Conservation (phyloP, 768 basidiomycete species). For the Cystofilobasidium capitatum region DNA sequence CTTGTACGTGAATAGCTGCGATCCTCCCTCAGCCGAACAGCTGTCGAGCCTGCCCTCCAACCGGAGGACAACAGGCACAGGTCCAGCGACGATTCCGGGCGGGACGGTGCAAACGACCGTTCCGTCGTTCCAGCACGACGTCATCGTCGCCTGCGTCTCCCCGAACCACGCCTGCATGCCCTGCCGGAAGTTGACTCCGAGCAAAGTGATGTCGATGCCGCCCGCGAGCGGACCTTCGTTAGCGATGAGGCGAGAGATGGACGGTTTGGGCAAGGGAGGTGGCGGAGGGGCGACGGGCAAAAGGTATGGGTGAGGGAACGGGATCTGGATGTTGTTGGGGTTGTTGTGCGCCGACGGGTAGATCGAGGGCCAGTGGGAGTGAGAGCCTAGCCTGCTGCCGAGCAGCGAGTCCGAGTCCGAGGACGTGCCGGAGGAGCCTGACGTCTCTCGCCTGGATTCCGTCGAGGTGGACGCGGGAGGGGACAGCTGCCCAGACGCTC, state of each 20-base stretch:
- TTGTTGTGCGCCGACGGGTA: conserved; percentile 43
- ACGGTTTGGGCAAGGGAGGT: conserved; percentile 44
- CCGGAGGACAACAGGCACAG: conserved; percentile 82
- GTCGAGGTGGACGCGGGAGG: background rate
- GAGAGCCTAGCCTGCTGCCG: conserved; percentile 3
- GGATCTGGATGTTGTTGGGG: conserved; percentile 34
- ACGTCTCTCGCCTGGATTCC: background rate
- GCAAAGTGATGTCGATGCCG: conserved; percentile 86
- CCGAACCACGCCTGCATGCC: conserved; percentile 71
- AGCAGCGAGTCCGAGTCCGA: conserved; percentile 7
- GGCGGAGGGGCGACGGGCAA: conserved; percentile 17
- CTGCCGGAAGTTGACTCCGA: conserved; percentile 70
- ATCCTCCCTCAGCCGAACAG: conserved; percentile 39
- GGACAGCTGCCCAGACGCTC: background rate
- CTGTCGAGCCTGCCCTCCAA: conserved; percentile 44
- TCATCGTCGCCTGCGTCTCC: conserved; percentile 59
- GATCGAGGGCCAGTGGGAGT: conserved; percentile 7
- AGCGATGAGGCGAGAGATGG: conserved; percentile 76
- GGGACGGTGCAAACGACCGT: conserved; percentile 86
- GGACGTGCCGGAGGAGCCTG: conserved; percentile 6
- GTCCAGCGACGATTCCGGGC: conserved; percentile 66
- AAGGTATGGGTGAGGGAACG: conserved; percentile 12
- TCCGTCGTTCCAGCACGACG: conserved; percentile 84
- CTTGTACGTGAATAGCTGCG: conserved; percentile 72
- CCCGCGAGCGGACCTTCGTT: conserved; percentile 76